Evolutionary conservation across 768 basidiomycete genomes (phyloP).

Genomic region (Hericium rajendrae): DNA sequence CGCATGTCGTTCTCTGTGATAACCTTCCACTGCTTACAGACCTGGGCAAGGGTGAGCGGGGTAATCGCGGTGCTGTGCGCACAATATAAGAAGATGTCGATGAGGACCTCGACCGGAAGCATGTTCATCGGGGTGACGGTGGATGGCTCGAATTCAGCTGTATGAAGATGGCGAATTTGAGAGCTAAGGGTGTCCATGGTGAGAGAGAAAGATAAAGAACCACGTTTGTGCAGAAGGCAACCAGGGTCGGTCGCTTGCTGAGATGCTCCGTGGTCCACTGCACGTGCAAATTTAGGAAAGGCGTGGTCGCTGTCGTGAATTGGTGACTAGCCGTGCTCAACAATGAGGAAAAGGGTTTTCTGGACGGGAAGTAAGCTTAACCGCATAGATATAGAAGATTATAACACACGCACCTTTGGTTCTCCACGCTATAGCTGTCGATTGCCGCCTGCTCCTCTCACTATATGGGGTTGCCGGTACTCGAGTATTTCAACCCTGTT

Average conservation of each 20-base stretch:
- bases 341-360: too few relatives aligned
- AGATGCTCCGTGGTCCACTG: too few relatives aligned
- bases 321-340: neutral
- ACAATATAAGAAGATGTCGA: constrained; percentile 44
- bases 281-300: neutral
- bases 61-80: constrained; percentile 27
- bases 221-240: too few relatives aligned
- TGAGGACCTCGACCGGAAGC: constrained; percentile 54
- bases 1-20: constrained; percentile 45
- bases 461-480: too few relatives aligned
- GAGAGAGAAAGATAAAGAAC: neutral
- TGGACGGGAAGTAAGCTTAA: too few relatives aligned
- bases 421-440: too few relatives aligned
- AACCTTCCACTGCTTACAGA: constrained; percentile 52
- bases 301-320: neutral
- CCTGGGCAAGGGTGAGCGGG: constrained; percentile 39
- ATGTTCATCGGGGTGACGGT: constrained; percentile 11
- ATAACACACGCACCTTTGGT: too few relatives aligned
- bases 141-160: neutral
- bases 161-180: neutral
- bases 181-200: neutral
- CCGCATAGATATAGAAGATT: too few relatives aligned
- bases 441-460: too few relatives aligned
- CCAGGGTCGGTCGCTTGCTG: too few relatives aligned
- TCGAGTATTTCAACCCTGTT: too few relatives aligned